Evolutionary conservation across 2,329 filamentous ascomycete genomes (phyloP), one percentile per base, ranked within the genome.

Genomic region (Ophioceras dolichostomum): DNA sequence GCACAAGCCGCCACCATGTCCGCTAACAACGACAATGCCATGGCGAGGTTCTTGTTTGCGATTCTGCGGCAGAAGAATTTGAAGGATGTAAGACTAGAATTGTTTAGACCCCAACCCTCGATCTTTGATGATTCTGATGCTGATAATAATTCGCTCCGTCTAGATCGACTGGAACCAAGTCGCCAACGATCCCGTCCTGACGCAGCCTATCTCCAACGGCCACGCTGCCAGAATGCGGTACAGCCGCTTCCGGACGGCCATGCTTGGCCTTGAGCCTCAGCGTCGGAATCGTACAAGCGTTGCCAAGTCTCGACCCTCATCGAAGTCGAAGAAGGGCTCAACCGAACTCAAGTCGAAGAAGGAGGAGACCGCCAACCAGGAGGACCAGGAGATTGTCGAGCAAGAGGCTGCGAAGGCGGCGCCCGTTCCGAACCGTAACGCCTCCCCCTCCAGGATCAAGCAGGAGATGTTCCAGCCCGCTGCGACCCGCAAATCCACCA

Each of bases 201-300:
- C 64, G 18, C 61, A 73, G 35, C 59, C 64, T 45, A 75, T 76
- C 41, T 64, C 68, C 43, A 76, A 76, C 47, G 72, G 72, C 32
- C 72, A 76, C 51, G 72, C 72, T 21, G 72, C 72, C 22, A 66
- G 72, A 34, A 76, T 76, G 72, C 62, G 72, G 38, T 76, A 67
- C 51, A 67, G 69, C 12, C 64, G 72, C 26, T 73, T 74, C 49
- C 57, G 59, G 20, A 49, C 58, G 9, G 55, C 63, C 10, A 62
- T 75, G 48, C 50, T 64, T 8, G 65, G 65, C 19, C 53, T 62
- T 30, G 62, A 69, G 47, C 63, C 69, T 9, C 61, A 65, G 42
- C 65, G 61, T 4, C 34, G 32, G 5, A 38, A 35, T 47, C 60
- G 61, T 32, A 56, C 57, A 8, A 48, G 46, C 26, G 59, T 70